phyloP scores from a whole-genome alignment of 768 basidiomycete genomes.

The Mycena rebaudengoi region DNA sequence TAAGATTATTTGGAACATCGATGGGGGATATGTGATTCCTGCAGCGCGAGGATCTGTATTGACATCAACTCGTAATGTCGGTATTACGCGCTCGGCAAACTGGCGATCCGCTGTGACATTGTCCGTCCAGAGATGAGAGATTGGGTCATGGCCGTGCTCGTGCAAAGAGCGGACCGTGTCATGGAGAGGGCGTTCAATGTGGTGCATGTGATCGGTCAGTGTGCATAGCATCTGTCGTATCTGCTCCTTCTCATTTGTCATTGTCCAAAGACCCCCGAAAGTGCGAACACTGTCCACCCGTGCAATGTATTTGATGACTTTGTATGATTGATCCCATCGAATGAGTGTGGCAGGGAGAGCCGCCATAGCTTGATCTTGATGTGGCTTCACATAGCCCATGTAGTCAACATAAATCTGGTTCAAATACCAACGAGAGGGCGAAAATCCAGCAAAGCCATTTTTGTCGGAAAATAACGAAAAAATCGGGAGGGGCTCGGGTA shows the following conservation, averaged over 20 bases:
- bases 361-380: too few relatives aligned
- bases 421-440: too few relatives aligned
- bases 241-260: not conserved
- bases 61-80: not conserved
- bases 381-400: too few relatives aligned
- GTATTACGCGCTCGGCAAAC: not conserved
- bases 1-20: too few relatives aligned
- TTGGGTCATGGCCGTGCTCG: constrained; percentile 1
- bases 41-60: too few relatives aligned
- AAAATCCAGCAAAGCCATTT: too few relatives aligned
- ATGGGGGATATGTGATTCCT: too few relatives aligned
- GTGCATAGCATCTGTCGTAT: not conserved
- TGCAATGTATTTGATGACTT: not conserved
- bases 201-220: not conserved
- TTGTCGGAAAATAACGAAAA: too few relatives aligned
- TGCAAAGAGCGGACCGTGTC: not conserved
- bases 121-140: not conserved
- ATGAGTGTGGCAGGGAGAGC: too few relatives aligned
- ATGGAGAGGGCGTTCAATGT: not conserved
- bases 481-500: too few relatives aligned
- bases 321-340: too few relatives aligned
- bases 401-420: too few relatives aligned
- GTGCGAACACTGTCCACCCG: not conserved
- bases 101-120: not conserved
- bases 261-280: not conserved